Evolutionary conservation across 345 rosid species (phyloP).

Genomic region (Turnera subulata): DNA sequence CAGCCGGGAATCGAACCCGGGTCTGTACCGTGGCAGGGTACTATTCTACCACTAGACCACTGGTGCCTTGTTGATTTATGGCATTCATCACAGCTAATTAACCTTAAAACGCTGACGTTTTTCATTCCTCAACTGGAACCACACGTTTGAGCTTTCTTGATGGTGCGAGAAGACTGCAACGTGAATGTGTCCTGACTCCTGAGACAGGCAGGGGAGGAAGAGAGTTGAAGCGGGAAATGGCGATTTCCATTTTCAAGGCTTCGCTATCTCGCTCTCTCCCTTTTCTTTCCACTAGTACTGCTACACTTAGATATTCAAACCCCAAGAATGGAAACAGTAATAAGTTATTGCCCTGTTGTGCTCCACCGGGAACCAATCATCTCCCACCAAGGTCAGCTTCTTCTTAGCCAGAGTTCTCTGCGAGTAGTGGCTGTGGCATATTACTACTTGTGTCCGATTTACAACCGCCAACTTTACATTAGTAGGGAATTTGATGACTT

Average conservation of each 20-base stretch:
- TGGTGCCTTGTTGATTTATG: conserved; percentile 39
- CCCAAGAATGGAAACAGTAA: conserved; percentile 17
- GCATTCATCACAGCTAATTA: too few relatives aligned
- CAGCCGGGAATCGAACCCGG: conserved; percentile 24
- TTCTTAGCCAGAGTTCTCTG: background rate
- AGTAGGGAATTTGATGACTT: too few relatives aligned
- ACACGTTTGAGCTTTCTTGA: too few relatives aligned
- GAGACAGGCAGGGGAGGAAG: background rate
- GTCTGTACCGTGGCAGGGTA: conserved; percentile 28
- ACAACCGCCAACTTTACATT: too few relatives aligned
- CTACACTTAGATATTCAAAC: conserved; percentile 5
- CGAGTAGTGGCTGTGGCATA: too few relatives aligned
- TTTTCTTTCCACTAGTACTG: conserved; percentile 4
- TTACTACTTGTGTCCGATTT: too few relatives aligned
- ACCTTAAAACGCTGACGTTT: background rate
- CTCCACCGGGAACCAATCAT: conserved; percentile 37
- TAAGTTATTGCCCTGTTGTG: conserved; percentile 30
- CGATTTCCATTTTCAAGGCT: conserved; percentile 37
- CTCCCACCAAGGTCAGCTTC: conserved; percentile 30
- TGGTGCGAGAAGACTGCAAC: background rate
- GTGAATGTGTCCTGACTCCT: background rate
- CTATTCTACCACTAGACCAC: conserved; percentile 56
- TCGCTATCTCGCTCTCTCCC: conserved; percentile 20
- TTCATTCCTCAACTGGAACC: background rate
- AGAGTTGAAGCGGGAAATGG: conserved; percentile 39